Evolutionary conservation across 257 asterid species (phyloP).

Genomic region (Striga asiatica): DNA sequence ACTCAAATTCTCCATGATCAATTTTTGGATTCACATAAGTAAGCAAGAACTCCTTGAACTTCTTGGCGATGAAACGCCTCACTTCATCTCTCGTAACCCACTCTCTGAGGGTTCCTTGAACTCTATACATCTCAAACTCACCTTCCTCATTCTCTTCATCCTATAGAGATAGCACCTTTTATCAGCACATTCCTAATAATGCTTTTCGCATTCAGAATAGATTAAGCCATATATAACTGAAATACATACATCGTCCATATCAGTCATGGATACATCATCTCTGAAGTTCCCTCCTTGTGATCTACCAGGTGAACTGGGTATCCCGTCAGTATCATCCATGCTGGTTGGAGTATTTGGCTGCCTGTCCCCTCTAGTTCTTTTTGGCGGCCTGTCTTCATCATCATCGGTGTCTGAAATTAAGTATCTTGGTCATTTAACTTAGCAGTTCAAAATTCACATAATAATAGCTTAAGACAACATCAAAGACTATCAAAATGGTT

Average conservation of each 20-base stretch:
- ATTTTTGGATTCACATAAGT: conserved; percentile 72
- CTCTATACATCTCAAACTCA: conserved; percentile 82
- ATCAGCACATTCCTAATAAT: background rate
- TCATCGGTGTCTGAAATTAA: conserved; percentile 73
- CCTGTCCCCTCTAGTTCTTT: conserved; percentile 69
- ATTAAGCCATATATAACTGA: conserved; percentile 3
- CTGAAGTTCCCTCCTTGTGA: conserved; percentile 50
- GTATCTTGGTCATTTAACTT: background rate
- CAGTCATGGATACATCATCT: conserved; percentile 84
- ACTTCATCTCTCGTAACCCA: conserved; percentile 99
- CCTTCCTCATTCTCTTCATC: conserved; percentile 85
- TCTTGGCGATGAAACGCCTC: conserved; percentile 82
- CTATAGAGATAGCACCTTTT: conserved; percentile 25
- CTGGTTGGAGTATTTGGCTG: conserved; percentile 47
- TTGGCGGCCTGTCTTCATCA: conserved; percentile 69
- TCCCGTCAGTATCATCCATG: conserved; percentile 73
- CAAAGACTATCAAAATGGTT: too few species aligned
- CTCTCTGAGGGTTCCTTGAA: conserved; percentile 95
- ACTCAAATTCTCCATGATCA: conserved; percentile 77
- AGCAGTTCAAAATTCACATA: background rate
- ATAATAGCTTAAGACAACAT: background rate
- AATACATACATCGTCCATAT: conserved; percentile 61
- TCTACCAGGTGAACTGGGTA: conserved; percentile 78
- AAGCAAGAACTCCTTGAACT: conserved; percentile 81
- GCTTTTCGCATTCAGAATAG: too few species aligned